Base-by-base conservation (phyloP, 495 filamentous ascomycete genomes). In the Friedmanniomyces simplex region DNA sequence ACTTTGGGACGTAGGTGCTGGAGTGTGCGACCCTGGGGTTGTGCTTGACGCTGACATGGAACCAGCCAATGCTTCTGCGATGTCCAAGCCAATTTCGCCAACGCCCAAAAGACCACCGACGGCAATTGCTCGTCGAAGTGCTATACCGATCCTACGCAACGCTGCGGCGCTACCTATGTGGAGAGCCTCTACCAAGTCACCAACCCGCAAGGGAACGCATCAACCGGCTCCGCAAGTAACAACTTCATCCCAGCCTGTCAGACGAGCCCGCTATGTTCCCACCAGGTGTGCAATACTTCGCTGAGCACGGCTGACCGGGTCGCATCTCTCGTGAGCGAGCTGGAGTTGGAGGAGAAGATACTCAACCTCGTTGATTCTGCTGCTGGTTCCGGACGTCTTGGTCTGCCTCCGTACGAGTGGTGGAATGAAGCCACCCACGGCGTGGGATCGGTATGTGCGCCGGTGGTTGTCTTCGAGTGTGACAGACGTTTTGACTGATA, bases 341-440 rank as follows among this genome's bases (percentile, higher is more conserved):
- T 67, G 26, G 71, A 75, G 0, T 66, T 77, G n/a, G 76, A 75
- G 47, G 79, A 84, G 63, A 77, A 82, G 46, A 74, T 82, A 22
- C 78, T 77, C 37, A 80, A 79, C 57, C 79, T 79, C 3, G 74
- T 76, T 28, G 80, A 77, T 52, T 70, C 68, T 1, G 74, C 72
- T 16, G 75, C 76, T 0, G 79, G 80, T 0, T 79, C 81, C 20
- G 73, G 78, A 14, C 71, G 81, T 6, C 65, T 85, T 10, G 80
- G 80, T 2, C 67, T 84, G 4, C 80, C 80, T 0, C 48, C 67
- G 0, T 84, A 84, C 61, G 63, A 75, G 62, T 78, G 75, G 75
- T 78, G 71, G 70, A 64, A 70, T 24, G 75, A 77, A 65, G 78
- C 77, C 1, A 72, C 84, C 0, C 82, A 85, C 65, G 82, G 82